Evolutionary conservation across 2,329 filamentous ascomycete species (phyloP).

Genomic region (Phaeosphaeriaceae sp.): DNA sequence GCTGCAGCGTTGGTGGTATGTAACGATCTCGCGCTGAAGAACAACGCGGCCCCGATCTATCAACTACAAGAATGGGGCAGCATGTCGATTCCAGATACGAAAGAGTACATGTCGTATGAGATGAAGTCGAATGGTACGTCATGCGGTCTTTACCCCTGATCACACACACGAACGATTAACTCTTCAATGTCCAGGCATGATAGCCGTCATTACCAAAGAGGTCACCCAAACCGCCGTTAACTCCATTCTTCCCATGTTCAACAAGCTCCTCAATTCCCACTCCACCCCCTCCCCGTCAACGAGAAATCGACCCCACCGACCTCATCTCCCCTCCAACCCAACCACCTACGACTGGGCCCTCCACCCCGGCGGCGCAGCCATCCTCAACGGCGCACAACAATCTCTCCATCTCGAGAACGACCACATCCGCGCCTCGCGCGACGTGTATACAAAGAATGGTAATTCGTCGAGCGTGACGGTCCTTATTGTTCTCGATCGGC

Average conservation of each 20-base stretch:
- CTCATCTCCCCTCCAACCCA: constrained; percentile 48
- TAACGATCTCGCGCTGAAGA: constrained; percentile 64
- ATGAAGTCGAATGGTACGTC: constrained; percentile 66
- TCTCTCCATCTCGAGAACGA: constrained; percentile 66
- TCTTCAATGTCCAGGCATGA: constrained; percentile 18
- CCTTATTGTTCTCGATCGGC: constrained; percentile 70
- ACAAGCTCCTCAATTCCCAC: constrained; percentile 37
- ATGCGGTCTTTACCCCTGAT: background rate
- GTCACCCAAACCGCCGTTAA: constrained; percentile 25
- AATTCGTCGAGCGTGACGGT: constrained; percentile 75
- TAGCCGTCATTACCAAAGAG: constrained; percentile 30
- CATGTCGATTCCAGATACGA: constrained; percentile 67
- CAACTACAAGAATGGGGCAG: constrained; percentile 73
- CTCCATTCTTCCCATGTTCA: constrained; percentile 35
- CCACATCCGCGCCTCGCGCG: constrained; percentile 74
- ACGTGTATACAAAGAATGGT: constrained; percentile 72
- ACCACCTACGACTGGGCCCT: constrained; percentile 76
- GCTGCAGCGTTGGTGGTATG: constrained; percentile 71
- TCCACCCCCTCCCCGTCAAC: background rate
- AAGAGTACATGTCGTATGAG: constrained; percentile 70
- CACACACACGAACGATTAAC: background rate
- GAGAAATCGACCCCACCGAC: constrained; percentile 35
- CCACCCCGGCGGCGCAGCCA: constrained; percentile 73
- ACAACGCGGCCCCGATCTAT: constrained; percentile 54
- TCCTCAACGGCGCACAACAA: constrained; percentile 69